Base-by-base conservation (phyloP, 148 eudicot species). In the Simmondsia chinensis region DNA sequence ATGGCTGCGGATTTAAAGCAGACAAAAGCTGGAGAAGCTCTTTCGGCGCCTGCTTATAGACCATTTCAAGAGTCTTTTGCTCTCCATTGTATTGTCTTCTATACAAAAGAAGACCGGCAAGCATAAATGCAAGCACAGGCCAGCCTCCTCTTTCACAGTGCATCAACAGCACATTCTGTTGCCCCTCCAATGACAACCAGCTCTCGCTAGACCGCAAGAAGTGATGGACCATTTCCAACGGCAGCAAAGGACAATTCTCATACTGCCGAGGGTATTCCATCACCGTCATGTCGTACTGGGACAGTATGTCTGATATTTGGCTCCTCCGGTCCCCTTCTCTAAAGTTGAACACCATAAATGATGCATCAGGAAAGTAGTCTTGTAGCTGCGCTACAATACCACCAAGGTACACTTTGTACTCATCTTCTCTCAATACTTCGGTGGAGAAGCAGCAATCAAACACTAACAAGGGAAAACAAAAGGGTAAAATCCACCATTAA, bases 111-210 rank as follows among this genome's bases (percentile, higher is more conserved):
- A 82, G 86, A 27, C 82, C 80, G 1, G 93, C 93, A 43, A 82
- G 86, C 86, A 82, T 78, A 54, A 82, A 82, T 9, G 93, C 93
- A 46, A 82, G 93, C 44, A 75, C 69, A 33, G 83, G 86, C 93
- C 93, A 82, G 30, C 86, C 86, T 37, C 93, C 86, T 57, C 73
- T 75, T 60, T 82, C 93, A 64, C 86, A 82, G 43, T 78, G 86
- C 93, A 82, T 78, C 37, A 82, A 55, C 38, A 82, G 50, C 37
- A 82, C 75, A 48, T 82, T 78, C 65, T 82, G 86, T 49, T 82
- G 93, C 12, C 86, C 93, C 43, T 68, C 76, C 48, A 73, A 36
- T 4, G 86, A 72, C 27, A 79, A 48, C 86, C 86, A 82, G 46
- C 86, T 82, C 56, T 78, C 93, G 60, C 86, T 72, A 10, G 93